These are phyloP conservation scores for Volvariella volvacea DNA, from an alignment of 1,284 basidiomycete genomes.

Conservation along the genomic window DNA sequence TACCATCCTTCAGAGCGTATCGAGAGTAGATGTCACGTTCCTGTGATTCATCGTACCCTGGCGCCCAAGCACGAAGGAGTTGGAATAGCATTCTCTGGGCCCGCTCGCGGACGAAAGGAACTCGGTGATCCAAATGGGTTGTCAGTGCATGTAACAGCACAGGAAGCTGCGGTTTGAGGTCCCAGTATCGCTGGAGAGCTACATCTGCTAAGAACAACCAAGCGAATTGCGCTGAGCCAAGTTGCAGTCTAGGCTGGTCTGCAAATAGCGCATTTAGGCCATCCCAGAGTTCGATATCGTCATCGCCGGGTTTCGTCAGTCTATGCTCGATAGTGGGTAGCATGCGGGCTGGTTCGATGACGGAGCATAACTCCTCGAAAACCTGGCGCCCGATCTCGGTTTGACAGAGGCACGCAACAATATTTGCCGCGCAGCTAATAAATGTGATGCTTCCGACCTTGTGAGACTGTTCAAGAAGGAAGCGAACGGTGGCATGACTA, in stretches of 20 bases:
- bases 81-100: constrained; percentile 77
- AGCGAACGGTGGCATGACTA: constrained; percentile 76
- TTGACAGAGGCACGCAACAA: constrained; percentile 81
- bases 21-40: constrained; percentile 45
- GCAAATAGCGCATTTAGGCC: constrained; percentile 69
- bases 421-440: constrained; percentile 73
- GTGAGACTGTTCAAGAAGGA: constrained; percentile 83
- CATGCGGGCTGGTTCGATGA: constrained; percentile 85
- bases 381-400: constrained; percentile 69
- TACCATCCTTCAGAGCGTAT: constrained; percentile 40
- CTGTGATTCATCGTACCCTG: constrained; percentile 59
- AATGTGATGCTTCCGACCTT: constrained; percentile 78
- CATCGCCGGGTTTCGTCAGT: constrained; percentile 57
- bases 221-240: constrained; percentile 83
- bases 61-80: constrained; percentile 71
- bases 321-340: constrained; percentile 70
- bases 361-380: constrained; percentile 78
- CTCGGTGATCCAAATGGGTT: constrained; percentile 78
- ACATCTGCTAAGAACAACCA: constrained; percentile 83
- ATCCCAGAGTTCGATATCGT: constrained; percentile 69
- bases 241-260: constrained; percentile 57
- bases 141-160: constrained; percentile 78
- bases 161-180: constrained; percentile 66
- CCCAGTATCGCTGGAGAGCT: constrained; percentile 74
- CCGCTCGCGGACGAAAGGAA: constrained; percentile 62